These are phyloP conservation scores for Sporothrix phasma DNA, from an alignment of 2,329 filamentous ascomycete species.

Conservation along the genomic window DNA sequence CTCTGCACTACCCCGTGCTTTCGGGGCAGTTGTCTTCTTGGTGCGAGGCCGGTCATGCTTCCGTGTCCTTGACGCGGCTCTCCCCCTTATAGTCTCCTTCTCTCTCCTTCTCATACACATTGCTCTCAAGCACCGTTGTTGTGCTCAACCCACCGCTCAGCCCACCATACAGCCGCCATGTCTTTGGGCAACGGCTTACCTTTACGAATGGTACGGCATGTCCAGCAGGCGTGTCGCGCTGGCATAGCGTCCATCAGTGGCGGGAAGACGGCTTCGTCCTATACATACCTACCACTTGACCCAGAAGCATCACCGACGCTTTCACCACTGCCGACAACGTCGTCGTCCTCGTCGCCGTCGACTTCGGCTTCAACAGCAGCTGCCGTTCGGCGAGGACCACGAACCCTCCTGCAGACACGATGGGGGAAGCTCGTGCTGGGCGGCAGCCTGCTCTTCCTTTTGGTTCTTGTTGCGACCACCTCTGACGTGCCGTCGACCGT, in stretches of 20 bases:
- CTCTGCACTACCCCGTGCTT: background rate
- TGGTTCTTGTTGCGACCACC: background rate
- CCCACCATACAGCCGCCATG: background rate
- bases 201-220: background rate
- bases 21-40: background rate
- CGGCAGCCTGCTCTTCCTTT: background rate
- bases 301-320: background rate
- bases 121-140: background rate
- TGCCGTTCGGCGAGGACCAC: background rate
- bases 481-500: background rate
- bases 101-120: background rate
- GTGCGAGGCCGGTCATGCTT: background rate
- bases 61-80: background rate
- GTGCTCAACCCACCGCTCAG: background rate
- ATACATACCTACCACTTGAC: conserved; percentile 1
- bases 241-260: conserved; percentile 3
- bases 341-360: background rate
- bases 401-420: conserved; percentile 6
- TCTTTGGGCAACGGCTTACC: background rate
- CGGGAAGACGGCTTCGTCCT: background rate
- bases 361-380: background rate
- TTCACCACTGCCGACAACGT: too few species aligned
- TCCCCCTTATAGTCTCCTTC: too few species aligned
- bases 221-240: background rate
- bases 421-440: conserved; percentile 2